These are phyloP conservation scores for Auricularia sp. DNA, from an alignment of 768 basidiomycete species.

Conservation along the genomic window DNA sequence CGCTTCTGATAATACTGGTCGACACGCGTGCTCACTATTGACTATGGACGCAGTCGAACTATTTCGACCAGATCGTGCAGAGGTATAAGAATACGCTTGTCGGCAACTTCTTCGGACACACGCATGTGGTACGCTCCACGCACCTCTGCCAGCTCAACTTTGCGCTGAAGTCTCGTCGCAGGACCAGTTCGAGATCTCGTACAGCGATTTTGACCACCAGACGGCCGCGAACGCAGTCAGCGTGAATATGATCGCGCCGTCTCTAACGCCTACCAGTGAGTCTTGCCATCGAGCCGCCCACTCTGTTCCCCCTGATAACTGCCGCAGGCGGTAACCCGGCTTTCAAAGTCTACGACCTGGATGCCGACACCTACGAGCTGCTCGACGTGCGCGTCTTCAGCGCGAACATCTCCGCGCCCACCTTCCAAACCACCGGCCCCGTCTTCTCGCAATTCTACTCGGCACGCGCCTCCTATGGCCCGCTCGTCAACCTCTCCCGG, in stretches of 20 bases:
- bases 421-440: constrained; percentile 40
- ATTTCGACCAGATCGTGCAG: constrained; percentile 52
- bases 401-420: constrained; percentile 32
- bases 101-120: constrained; percentile 55
- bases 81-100: constrained; percentile 51
- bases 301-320: neutral
- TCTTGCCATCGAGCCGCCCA: constrained; percentile 2
- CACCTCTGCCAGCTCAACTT: neutral
- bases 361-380: constrained; percentile 56
- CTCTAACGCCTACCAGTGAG: constrained; percentile 48
- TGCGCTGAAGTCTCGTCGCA: constrained; percentile 11
- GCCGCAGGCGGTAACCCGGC: constrained; percentile 41
- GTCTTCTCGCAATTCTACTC: constrained; percentile 39
- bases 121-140: constrained; percentile 29
- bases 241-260: constrained; percentile 42
- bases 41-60: constrained; percentile 36
- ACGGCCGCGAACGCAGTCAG: constrained; percentile 36
- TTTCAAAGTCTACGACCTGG: constrained; percentile 53
- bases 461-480: constrained; percentile 42
- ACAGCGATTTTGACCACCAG: constrained; percentile 42
- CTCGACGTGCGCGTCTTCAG: constrained; percentile 47
- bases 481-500: constrained; percentile 28
- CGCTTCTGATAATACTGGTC: neutral
- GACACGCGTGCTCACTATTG: neutral
- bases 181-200: constrained; percentile 54